phyloP scores from a whole-genome alignment of 768 basidiomycete genomes.

The Calocera viscosa region DNA sequence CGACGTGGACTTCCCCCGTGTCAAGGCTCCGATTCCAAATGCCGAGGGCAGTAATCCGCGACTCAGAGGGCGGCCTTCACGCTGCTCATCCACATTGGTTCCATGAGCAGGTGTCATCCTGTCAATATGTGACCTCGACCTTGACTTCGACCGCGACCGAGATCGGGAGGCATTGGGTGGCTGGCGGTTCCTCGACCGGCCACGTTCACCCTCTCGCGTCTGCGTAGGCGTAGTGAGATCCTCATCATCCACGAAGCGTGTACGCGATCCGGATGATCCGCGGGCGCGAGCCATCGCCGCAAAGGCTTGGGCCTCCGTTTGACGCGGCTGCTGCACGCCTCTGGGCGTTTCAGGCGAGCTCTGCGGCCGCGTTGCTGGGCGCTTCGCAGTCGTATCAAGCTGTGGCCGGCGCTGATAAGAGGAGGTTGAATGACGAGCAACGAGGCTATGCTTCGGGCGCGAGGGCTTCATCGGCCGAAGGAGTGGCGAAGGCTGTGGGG shows the following conservation, averaged over 20 bases:
- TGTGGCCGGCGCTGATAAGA: background rate
- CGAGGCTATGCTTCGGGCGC: constrained; percentile 6
- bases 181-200: background rate
- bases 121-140: background rate
- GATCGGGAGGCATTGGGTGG: background rate
- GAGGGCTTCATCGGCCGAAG: constrained; percentile 1
- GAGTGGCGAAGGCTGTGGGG: background rate
- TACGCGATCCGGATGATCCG: background rate
- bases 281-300: constrained; percentile 8
- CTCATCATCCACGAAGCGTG: background rate
- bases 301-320: constrained; percentile 2
- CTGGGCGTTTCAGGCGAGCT: constrained; percentile 5
- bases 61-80: background rate
- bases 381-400: constrained; percentile 4
- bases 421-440: background rate
- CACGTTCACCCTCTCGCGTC: background rate
- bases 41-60: background rate
- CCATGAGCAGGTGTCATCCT: background rate
- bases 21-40: background rate
- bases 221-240: background rate
- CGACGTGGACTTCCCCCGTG: background rate
- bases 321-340: background rate
- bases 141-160: background rate
- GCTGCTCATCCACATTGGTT: background rate
- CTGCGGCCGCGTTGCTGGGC: background rate